Evolutionary conservation across 176 grass and related monocot species (phyloP).

Genomic region (Saccharum spontaneum): DNA sequence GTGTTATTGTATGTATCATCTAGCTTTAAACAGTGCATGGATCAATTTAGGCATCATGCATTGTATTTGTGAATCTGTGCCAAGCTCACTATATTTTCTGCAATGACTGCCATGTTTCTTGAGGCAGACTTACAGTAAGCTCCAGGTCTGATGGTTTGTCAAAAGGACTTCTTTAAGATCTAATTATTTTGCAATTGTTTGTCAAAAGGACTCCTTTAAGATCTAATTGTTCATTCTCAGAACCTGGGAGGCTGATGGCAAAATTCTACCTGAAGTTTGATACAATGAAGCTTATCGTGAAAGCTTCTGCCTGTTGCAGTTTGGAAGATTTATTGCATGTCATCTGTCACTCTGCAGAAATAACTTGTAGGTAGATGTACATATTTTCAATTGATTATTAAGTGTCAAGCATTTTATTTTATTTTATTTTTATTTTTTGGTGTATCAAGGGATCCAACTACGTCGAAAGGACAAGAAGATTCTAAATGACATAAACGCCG

Average conservation of each 20-base stretch:
- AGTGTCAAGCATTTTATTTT: constrained; percentile 10
- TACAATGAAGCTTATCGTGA: constrained; percentile 96
- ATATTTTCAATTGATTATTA: constrained; percentile 24
- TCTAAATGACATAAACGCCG: constrained; percentile 87
- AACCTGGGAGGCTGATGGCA: constrained; percentile 93
- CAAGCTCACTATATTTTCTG: not conserved
- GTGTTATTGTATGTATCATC: not conserved
- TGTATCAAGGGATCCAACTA: constrained; percentile 88
- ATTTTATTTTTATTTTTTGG: constrained; percentile 27
- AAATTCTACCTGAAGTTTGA: constrained; percentile 98
- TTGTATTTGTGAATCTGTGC: not conserved
- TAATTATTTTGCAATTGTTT: constrained; percentile 41
- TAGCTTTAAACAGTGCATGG: not conserved
- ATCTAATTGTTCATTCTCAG: constrained; percentile 38
- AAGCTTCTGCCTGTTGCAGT: constrained; percentile 77
- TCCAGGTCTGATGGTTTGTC: not conserved
- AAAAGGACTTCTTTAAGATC: constrained; percentile 13
- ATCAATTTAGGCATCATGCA: not conserved
- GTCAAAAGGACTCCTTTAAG: too few species aligned
- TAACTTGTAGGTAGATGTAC: constrained; percentile 72
- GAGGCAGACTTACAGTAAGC: not conserved
- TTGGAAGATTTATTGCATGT: constrained; percentile 84
- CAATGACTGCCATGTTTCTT: not conserved
- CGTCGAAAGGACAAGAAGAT: constrained; percentile 89
- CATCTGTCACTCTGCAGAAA: constrained; percentile 80